These are phyloP conservation scores for Linnemannia schmuckeri DNA, from an alignment of 192 early-diverging fungal genomes.

Conservation along the genomic window DNA sequence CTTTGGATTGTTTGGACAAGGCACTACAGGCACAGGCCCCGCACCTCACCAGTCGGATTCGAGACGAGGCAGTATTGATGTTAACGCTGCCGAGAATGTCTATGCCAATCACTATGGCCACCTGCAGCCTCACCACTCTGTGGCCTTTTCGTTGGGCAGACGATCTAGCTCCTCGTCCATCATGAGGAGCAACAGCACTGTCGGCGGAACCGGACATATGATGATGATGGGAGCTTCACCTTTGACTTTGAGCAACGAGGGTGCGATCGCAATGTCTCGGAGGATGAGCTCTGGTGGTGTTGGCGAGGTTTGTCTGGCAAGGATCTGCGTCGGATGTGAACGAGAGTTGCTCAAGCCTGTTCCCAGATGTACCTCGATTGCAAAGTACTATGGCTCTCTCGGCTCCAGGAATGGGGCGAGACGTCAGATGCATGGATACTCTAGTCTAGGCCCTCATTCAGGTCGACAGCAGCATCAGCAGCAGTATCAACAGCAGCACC, in stretches of 20 bases:
- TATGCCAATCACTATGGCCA: conserved; percentile 21
- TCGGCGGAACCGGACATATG: conserved; percentile 16
- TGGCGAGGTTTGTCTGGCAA: conserved; percentile 46
- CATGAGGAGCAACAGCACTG: conserved; percentile 21
- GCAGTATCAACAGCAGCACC: conserved; percentile 2
- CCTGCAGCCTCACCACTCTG: conserved; percentile 26
- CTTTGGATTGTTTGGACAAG: conserved; percentile 37
- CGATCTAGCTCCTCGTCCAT: conserved; percentile 47
- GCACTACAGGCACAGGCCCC: background rate
- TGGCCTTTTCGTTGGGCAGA: conserved; percentile 32
- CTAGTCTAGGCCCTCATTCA: conserved; percentile 26
- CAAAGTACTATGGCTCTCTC: conserved; percentile 46
- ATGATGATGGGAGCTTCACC: conserved; percentile 23
- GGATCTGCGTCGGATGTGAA: conserved; percentile 54
- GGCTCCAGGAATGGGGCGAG: conserved; percentile 14
- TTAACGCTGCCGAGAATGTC: conserved; percentile 14
- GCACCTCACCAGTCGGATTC: conserved; percentile 27
- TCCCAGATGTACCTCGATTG: conserved; percentile 44
- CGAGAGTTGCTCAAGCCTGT: conserved; percentile 49
- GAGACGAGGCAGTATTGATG: conserved; percentile 42
- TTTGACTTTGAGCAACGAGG: background rate
- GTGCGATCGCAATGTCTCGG: conserved; percentile 46
- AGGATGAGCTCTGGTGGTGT: conserved; percentile 55
- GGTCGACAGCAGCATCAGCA: conserved; percentile 24
- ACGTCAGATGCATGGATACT: conserved; percentile 20